Evolutionary conservation across 176 grass and related monocot species (phyloP), one percentile per base, ranked within the genome.

Genomic region (Themeda triandra): DNA sequence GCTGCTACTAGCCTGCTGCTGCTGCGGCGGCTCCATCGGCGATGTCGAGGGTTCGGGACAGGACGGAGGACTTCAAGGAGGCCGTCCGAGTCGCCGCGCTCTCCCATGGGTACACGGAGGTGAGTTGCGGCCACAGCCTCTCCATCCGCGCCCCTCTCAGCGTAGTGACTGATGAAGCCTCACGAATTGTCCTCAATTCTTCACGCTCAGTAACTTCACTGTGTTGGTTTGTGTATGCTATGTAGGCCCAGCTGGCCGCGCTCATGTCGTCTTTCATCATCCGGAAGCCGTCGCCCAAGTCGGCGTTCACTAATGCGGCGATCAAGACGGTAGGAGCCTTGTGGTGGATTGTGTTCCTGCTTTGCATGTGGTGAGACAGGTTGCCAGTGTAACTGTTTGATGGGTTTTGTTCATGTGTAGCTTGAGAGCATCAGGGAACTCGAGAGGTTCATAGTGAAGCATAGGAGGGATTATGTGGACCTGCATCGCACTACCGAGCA

Each of bases 191-290:
- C 39, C 49, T 31, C 3, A 9, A 65, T 78, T 69, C 40, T 13
- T 76, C 60, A 80, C 19, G 78, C 63, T 13, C 69, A 24, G 1
- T 24, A 23, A n/a, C 9, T 39, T 56, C 13, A 21, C 77, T 19
- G 23, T 80, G 31, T 68, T 64, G 62, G 54, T 66, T 62, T 24
- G 54, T 8, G 18, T 80, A 30, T 29, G 42, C 71, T 88, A 72
- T 67, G 66, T 81, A 95, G 93, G 75, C 91, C 14, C 86, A 99
- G 65, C 74, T 99, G 84, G 89, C 91, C 10, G 91, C 78, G 72
- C 81, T 94, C 42, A 92, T 94, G 85, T 88, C 91, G 40, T 92
- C 91, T 28, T 98, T 98, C 63, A 98, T 98, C 86, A 92, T 98
- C 69, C 89, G 91, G 78, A 98, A 94, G 79, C 90, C 88, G 17